A percentile compares a stretch with the other conserved stretches of the same genome.
Evolutionary conservation across 768 basidiomycete species (phyloP).

Genomic region (Lactifluus pinguis): DNA sequence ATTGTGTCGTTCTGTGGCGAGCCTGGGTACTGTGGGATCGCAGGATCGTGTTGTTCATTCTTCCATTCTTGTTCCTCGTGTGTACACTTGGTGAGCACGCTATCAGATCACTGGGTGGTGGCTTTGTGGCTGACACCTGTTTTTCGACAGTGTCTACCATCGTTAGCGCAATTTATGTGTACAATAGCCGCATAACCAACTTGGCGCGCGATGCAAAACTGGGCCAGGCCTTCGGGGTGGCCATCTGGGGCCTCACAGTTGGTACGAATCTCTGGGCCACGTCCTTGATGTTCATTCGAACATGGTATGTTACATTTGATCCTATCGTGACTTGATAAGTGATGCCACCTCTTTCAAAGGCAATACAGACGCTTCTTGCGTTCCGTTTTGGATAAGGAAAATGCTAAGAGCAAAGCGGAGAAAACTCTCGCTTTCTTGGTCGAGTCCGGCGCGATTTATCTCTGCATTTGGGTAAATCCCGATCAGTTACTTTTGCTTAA

Average conservation of each 20-base stretch:
- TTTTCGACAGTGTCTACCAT: background rate
- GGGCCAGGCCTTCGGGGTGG: background rate
- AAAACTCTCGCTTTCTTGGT: background rate
- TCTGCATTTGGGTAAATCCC: slow-evolving; percentile 2
- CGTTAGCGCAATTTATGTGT: background rate
- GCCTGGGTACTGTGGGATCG: slow-evolving; percentile 8
- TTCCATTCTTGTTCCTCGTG: background rate
- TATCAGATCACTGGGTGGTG: background rate
- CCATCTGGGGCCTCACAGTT: background rate
- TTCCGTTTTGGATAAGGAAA: background rate
- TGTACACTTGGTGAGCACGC: background rate
- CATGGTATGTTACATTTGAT: background rate
- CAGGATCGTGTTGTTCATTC: background rate
- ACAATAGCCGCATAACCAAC: background rate
- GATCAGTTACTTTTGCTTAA: background rate
- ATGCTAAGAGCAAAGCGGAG: background rate
- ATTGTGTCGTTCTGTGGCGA: slow-evolving; percentile 9
- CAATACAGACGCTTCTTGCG: slow-evolving; percentile 2
- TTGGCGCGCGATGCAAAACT: background rate
- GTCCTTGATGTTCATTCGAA: slow-evolving; percentile 3
- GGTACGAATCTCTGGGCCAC: slow-evolving; percentile 13
- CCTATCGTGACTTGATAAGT: background rate
- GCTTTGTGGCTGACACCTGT: background rate
- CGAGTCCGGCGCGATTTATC: slow-evolving; percentile 4
- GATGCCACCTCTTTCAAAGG: background rate